A percentile compares a stretch with the other conserved stretches of the same genome.
These are phyloP conservation scores for Penicillium aurantiogriseum DNA, from an alignment of 2,329 filamentous ascomycete genomes.

Conservation along the genomic window DNA sequence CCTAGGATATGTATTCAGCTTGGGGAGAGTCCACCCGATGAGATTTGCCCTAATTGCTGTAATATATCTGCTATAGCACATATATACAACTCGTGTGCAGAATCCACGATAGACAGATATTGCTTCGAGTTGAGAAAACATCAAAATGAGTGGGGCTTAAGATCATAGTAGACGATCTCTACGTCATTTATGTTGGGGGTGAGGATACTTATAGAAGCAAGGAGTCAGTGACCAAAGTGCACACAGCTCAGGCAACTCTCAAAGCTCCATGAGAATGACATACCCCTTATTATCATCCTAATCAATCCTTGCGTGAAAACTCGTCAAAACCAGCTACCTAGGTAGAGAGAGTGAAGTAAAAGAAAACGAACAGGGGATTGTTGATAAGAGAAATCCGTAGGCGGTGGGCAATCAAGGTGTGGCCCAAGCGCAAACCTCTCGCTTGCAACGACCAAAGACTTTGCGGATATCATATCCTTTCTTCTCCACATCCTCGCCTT, in stretches of 20 bases:
- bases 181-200: background rate
- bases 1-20: background rate
- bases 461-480: constrained; percentile 11
- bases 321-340: background rate
- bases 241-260: background rate
- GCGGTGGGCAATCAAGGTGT: constrained; percentile 37
- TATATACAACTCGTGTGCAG: background rate
- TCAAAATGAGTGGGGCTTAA: background rate
- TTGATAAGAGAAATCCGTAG: constrained; percentile 17
- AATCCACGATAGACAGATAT: background rate
- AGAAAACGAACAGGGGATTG: constrained; percentile 5
- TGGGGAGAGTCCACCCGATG: background rate
- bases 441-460: constrained; percentile 28
- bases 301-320: background rate
- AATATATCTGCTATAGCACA: background rate
- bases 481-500: constrained; percentile 2
- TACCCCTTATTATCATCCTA: background rate
- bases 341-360: constrained; percentile 2
- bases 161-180: background rate
- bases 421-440: constrained; percentile 38
- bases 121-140: background rate
- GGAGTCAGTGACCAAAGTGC: background rate
- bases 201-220: background rate
- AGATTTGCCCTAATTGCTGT: background rate
- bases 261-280: background rate